phyloP scores from a whole-genome alignment of 139 green algal species.

The Coccomyxa sp. region DNA sequence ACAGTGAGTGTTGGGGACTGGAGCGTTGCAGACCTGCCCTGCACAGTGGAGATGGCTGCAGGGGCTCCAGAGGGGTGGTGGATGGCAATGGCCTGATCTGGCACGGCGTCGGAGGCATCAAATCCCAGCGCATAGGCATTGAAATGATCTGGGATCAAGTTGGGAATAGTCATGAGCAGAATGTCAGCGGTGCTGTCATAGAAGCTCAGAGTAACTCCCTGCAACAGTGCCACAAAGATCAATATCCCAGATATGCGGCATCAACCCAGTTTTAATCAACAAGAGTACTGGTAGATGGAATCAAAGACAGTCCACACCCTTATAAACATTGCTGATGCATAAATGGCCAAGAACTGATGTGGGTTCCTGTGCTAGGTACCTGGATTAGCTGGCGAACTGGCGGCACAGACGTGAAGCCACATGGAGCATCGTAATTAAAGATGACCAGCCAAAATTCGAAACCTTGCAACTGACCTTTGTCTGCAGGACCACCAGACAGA shows the following conservation, averaged over 20 bases:
- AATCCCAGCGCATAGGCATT: neutral
- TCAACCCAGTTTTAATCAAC: neutral
- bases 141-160: neutral
- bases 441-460: neutral
- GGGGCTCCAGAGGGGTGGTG: neutral
- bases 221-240: neutral
- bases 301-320: neutral
- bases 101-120: neutral
- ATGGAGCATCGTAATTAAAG: neutral
- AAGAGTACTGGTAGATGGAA: neutral
- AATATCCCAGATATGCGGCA: neutral
- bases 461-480: neutral
- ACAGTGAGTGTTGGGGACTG: neutral
- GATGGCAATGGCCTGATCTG: neutral
- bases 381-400: neutral
- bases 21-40: neutral
- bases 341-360: neutral
- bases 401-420: too few species aligned
- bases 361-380: neutral
- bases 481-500: too few species aligned
- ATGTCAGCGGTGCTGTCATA: neutral
- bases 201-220: neutral
- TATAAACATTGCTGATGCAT: neutral
- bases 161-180: neutral
- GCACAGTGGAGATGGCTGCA: neutral